Conservation (phyloP, 495 filamentous ascomycete genomes). For the Penicillium paradoxum region DNA sequence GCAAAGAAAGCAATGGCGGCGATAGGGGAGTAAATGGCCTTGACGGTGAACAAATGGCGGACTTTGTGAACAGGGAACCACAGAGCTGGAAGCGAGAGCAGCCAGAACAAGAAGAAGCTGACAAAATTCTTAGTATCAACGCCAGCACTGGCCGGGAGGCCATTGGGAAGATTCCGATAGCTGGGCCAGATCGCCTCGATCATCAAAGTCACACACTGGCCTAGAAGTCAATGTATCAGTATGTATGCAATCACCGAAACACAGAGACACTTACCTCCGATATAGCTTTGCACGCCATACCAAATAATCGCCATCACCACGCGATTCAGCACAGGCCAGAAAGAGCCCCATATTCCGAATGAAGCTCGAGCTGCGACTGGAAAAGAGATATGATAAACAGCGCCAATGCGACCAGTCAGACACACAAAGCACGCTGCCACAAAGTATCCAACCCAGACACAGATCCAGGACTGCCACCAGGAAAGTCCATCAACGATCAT, state of each 20-base stretch:
- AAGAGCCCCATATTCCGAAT: constrained; percentile 81
- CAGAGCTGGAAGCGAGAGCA: constrained; percentile 72
- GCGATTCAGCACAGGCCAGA: constrained; percentile 90
- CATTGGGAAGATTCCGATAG: constrained; percentile 61
- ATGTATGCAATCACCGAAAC: not conserved
- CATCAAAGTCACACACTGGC: constrained; percentile 76
- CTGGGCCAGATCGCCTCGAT: constrained; percentile 75
- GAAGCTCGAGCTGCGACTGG: constrained; percentile 70
- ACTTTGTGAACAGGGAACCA: constrained; percentile 62
- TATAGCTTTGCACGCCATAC: constrained; percentile 84
- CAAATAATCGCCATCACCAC: constrained; percentile 74
- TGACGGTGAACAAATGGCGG: constrained; percentile 87
- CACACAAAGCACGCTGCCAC: constrained; percentile 72
- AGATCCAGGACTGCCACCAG: constrained; percentile 96
- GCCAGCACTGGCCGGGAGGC: constrained; percentile 58
- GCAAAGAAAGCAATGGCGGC: constrained; percentile 87
- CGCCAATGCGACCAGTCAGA: constrained; percentile 77
- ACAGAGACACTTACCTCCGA: constrained; percentile 54
- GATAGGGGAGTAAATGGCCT: constrained; percentile 76
- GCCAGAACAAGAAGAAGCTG: constrained; percentile 84
- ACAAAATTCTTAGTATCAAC: constrained; percentile 71
- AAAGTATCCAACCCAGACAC: constrained; percentile 77
- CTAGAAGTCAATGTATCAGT: constrained; percentile 15
- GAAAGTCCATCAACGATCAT: constrained; percentile 74
- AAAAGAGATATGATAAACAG: constrained; percentile 86